Base-by-base conservation (phyloP, 2,329 filamentous ascomycete species). In the Neopestalotiopsis rosae region DNA sequence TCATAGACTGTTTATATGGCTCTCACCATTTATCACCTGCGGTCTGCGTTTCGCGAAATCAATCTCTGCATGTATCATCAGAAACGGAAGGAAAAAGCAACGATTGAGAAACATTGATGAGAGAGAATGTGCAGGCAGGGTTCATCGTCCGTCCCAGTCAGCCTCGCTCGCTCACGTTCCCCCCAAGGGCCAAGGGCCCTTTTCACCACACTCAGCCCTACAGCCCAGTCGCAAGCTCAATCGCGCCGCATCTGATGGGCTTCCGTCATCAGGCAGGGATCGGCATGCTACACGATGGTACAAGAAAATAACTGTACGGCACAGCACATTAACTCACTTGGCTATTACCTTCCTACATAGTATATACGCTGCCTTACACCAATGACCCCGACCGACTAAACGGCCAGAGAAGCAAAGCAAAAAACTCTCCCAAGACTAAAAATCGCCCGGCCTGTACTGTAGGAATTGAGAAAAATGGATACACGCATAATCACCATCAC, bases 131-230 rank as follows among this genome's bases (percentile, higher is more conserved):
- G 34, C 34, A 52, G 45, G n/a, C 59, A 62, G 59, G 59, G 59
- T 62, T 34, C 20, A 59, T 32, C 34, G 34, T 34, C 24, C 34
- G 34, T 34, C 24, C 34, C 59, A 20, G 40, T 64, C 38, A 64
- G 61, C 61, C 61, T 64, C 61, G 61, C 61, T 64, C 61, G 61
- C 28, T 38, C 40, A 49, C 17, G 17, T 52, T 20, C 45, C 45
- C 20, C 45, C 45, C 20, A 52, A 38, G 34, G 34, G 17, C 45
- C 20, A n/a, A 52, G 17, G 45, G 45, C 20, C 45, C 45, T 20
- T 20, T 59, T 59, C 57, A n/a, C 24, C 57, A n/a, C 24, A 14
- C 40, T 64, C 61, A 64, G 61, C 61, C 61, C 61, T 64, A 64
- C 61, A 64, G 42, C 38, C 40, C 42, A 32, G 40, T 49, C 34